Conservation (phyloP, 1,284 basidiomycete genomes). For the Hemileia vastatrix region DNA sequence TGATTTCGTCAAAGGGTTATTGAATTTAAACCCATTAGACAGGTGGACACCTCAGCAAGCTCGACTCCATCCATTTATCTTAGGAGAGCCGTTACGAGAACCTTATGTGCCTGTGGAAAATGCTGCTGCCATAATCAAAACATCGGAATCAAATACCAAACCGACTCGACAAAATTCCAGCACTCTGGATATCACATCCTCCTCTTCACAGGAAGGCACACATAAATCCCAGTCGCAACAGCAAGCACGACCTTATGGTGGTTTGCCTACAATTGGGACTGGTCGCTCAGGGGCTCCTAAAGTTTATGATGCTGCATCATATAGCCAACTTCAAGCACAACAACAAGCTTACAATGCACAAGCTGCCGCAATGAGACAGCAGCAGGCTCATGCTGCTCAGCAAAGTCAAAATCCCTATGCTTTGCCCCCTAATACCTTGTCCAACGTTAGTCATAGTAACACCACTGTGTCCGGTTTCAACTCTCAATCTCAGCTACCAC, state of each 20-base stretch:
- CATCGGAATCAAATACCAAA: slow-evolving; percentile 41
- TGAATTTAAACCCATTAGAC: slow-evolving; percentile 87
- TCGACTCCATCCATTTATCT: slow-evolving; percentile 90
- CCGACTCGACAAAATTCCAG: slow-evolving; percentile 19
- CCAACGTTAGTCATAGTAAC: slow-evolving; percentile 14
- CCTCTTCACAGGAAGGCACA: slow-evolving; percentile 34
- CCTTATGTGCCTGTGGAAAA: slow-evolving; percentile 18
- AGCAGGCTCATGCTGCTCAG: slow-evolving; percentile 40
- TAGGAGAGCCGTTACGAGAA: slow-evolving; percentile 85
- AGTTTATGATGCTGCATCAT: slow-evolving; percentile 82
- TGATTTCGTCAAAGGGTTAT: slow-evolving; percentile 89
- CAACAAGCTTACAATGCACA: slow-evolving; percentile 88
- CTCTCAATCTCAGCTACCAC: slow-evolving; percentile 38
- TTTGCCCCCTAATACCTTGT: slow-evolving; percentile 8
- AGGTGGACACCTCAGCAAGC: slow-evolving; percentile 98
- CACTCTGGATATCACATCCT: slow-evolving; percentile 27
- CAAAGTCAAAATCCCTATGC: slow-evolving; percentile 35
- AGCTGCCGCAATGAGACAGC: slow-evolving; percentile 33
- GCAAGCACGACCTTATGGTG: slow-evolving; percentile 86
- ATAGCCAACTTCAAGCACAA: slow-evolving; percentile 86
- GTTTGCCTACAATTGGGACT: slow-evolving; percentile 62
- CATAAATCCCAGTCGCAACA: slow-evolving; percentile 45
- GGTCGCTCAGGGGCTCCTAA: slow-evolving; percentile 60
- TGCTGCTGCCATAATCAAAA: slow-evolving; percentile 28
- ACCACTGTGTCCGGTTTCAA: slow-evolving; percentile 39